Base-by-base conservation (phyloP, 164 flowering plant species). In the Euptelea pleiosperma region DNA sequence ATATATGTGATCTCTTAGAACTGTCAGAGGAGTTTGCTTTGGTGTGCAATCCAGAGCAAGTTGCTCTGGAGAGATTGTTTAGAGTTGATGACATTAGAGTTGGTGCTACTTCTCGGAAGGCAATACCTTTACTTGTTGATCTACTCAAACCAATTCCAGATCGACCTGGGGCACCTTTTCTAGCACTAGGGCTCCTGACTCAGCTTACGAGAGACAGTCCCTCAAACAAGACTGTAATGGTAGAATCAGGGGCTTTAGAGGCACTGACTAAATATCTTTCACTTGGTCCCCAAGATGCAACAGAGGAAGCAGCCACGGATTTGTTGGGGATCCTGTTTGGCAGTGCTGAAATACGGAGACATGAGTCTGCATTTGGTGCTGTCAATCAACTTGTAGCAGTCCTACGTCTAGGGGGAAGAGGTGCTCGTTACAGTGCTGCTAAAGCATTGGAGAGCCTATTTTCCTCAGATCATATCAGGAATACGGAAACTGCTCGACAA, bases 141-240 rank as follows among this genome's bases (percentile, higher is more conserved):
- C 67, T 87, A n/a, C 91, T 92, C 6, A 94, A 91, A 71, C 99
- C 97, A 24, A 91, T 89, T 62, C 99, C 98, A 36, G 97, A 94
- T 69, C 88, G 98, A 15, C 99, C 99, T 14, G 97, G 96, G 22
- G 99, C 97, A 37, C 99, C 96, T 49, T 81, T 85, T 67, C 76
- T 94, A 8, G 86, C 98, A 34, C 89, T 91, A 21, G 87, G 91
- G 19, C 78, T 83, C 69, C 75, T 94, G 63, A 87, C 80, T 41
- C 99, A 91, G 71, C 99, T 94, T 75, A 84, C 95, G 15, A 81
- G 64, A 75, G 97, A 89, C 63, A 75, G 88, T 63, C 79, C 91
- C 8, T 55, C 95, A 42, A 94, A 91, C 72, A 86, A 75, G 73
- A 75, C 79, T 67, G 79, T 80, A 45, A 94, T 94, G 99, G 99